A percentile compares a stretch with the other conserved stretches of the same genome.
Conservation (phyloP, 208 protist species). For the Acanthamoeba triangularis region DNA sequence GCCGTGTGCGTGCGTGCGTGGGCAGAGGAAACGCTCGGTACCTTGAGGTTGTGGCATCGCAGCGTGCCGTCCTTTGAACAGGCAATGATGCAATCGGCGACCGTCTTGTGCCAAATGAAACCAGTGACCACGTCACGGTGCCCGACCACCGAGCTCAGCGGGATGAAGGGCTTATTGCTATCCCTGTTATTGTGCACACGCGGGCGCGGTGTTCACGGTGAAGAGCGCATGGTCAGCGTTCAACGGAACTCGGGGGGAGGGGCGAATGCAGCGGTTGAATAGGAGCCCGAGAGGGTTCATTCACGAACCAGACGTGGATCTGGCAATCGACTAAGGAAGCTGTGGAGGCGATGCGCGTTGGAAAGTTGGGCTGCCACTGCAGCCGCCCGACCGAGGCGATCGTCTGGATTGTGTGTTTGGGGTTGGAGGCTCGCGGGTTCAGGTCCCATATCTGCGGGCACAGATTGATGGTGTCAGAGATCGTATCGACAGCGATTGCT, state of each 20-base stretch:
- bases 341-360: conserved; percentile 84
- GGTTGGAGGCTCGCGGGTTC: conserved; percentile 69
- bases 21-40: not conserved
- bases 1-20: not conserved
- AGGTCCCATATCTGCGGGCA: conserved; percentile 75
- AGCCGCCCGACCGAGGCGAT: conserved; percentile 83
- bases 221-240: not conserved
- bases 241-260: not conserved
- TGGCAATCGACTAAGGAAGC: conserved; percentile 82
- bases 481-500: not conserved
- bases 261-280: not conserved
- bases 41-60: conserved; percentile 29
- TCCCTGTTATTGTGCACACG: conserved; percentile 24
- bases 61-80: conserved; percentile 83
- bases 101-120: conserved; percentile 76
- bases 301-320: conserved; percentile 86
- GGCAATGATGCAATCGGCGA: conserved; percentile 27
- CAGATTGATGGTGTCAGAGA: not conserved
- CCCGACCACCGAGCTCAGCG: conserved; percentile 78
- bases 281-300: not conserved
- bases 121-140: conserved; percentile 85
- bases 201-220: not conserved
- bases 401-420: conserved; percentile 79
- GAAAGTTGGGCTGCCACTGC: conserved; percentile 82
- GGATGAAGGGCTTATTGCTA: conserved; percentile 81